These are phyloP conservation scores for Collybia nuda DNA, from an alignment of 768 basidiomycete genomes.

Conservation along the genomic window DNA sequence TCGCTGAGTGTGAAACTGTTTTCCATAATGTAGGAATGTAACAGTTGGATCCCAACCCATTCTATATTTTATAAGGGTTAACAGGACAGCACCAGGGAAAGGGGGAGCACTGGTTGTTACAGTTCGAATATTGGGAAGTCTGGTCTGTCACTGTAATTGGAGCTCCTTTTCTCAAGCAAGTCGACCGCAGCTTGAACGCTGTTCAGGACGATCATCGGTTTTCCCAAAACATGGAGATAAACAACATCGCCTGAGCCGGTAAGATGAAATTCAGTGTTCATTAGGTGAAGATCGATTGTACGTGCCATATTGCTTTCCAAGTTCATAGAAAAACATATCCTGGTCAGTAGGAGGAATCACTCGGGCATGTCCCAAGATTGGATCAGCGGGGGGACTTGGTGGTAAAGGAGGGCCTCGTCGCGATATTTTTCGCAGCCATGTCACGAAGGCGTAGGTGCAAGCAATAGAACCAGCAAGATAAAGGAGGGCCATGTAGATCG, in stretches of 20 bases:
- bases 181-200: constrained; percentile 16
- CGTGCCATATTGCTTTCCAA: constrained; percentile 23
- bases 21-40: constrained; percentile 11
- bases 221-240: constrained; percentile 21
- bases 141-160: constrained; percentile 10
- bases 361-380: constrained; percentile 24
- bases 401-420: constrained; percentile 11
- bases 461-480: too few species aligned
- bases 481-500: too few species aligned
- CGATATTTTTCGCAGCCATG: too few species aligned
- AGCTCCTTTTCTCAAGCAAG: constrained; percentile 15
- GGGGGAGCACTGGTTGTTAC: not conserved
- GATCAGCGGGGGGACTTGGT: constrained; percentile 23
- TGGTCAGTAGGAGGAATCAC: constrained; percentile 15
- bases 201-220: constrained; percentile 18
- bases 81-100: not conserved
- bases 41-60: constrained; percentile 6
- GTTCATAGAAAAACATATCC: constrained; percentile 16
- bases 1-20: constrained; percentile 11
- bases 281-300: not conserved
- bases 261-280: not conserved
- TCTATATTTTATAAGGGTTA: not conserved
- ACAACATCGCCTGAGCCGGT: constrained; percentile 14
- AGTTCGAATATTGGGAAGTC: not conserved
- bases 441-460: too few species aligned